Evolutionary conservation across 129 eudicot species (phyloP), one percentile per base, ranked within the genome.

Genomic region (Artemisia argyi): DNA sequence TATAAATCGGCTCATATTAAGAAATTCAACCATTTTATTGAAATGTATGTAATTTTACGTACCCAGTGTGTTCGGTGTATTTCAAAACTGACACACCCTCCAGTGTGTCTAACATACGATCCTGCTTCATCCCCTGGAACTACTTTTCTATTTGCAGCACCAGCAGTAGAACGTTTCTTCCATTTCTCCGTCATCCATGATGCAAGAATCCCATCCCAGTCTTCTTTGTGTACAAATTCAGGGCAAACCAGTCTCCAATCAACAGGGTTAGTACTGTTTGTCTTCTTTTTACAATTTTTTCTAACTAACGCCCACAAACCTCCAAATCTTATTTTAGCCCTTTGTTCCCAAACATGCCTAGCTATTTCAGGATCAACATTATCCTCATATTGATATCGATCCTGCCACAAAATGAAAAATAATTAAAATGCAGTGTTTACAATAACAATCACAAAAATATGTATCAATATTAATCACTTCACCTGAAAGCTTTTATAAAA

Each of bases 181-280:
- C 30, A 26, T 26, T 26, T 26, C 2, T 1, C 30, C 3, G 30
- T 26, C 30, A 26, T 26, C 30, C 1, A 26, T 26, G 66, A 61
- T 44, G 26, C n/a, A 9, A 61, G 66, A 0, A 61, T 61, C 42
- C 66, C 46, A 3, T 61, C 66, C 66, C 66, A 61, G 22, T 61
- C 66, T 24, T 61, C 46, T 13, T 61, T 8, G 46, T 28, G 46
- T 24, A 61, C 66, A 28, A 61, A 13, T 0, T n/a, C 2, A 61
- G 66, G 66, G 30, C 18, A 24, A 26, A 5, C 8, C 5, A 1
- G 17, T 28, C 30, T 61, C 47, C 66, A 61, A 17, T 61, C 19
- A 24, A 3, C 18, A 24, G 46, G 44, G 46, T 61, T 61, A 1
- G 46, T 18, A 24, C 66, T 61, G 2, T 13, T 0, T 3, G 66